Percentiles rank a stretch among this genome's conserved stretches.
phyloP scores from a whole-genome alignment of 495 filamentous ascomycete genomes.

The Tuber aestivum region DNA sequence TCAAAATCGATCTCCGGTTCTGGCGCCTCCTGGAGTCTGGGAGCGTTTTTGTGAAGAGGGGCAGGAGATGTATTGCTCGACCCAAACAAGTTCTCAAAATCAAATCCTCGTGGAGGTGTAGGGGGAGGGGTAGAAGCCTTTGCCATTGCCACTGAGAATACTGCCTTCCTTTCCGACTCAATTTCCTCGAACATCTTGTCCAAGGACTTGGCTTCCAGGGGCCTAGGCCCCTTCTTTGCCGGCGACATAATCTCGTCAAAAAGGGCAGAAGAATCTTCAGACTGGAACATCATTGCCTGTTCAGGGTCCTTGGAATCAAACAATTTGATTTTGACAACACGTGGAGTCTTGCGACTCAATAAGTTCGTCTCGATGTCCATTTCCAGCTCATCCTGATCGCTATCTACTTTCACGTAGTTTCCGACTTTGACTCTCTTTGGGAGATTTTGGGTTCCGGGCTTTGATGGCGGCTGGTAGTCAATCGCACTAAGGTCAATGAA shows the following conservation, averaged over 20 bases:
- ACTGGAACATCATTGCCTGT: background rate
- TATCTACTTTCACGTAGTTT: slow-evolving; percentile 12
- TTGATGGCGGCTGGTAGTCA: slow-evolving; percentile 17
- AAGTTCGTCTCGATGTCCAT: slow-evolving; percentile 27
- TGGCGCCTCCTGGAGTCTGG: background rate
- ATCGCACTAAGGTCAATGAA: slow-evolving; percentile 5
- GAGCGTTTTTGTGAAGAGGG: background rate
- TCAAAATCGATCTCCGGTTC: background rate
- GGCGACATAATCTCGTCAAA: slow-evolving; percentile 5
- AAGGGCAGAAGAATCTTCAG: background rate
- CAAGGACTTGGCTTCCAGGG: background rate
- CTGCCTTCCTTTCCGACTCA: background rate
- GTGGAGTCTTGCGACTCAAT: slow-evolving; percentile 18
- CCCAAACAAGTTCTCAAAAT: background rate
- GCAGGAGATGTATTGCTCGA: background rate
- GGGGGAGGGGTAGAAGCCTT: slow-evolving; percentile 6
- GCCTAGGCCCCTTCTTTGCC: background rate
- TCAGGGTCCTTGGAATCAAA: background rate
- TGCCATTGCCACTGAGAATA: background rate
- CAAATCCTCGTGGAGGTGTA: slow-evolving; percentile 8
- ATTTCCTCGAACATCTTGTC: slow-evolving; percentile 2
- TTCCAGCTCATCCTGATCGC: slow-evolving; percentile 25
- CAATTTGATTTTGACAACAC: slow-evolving; percentile 9
- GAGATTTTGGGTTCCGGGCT: slow-evolving; percentile 17
- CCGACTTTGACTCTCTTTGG: slow-evolving; percentile 20